Base-by-base conservation (phyloP, 768 basidiomycete species). In the Russula compacta region DNA sequence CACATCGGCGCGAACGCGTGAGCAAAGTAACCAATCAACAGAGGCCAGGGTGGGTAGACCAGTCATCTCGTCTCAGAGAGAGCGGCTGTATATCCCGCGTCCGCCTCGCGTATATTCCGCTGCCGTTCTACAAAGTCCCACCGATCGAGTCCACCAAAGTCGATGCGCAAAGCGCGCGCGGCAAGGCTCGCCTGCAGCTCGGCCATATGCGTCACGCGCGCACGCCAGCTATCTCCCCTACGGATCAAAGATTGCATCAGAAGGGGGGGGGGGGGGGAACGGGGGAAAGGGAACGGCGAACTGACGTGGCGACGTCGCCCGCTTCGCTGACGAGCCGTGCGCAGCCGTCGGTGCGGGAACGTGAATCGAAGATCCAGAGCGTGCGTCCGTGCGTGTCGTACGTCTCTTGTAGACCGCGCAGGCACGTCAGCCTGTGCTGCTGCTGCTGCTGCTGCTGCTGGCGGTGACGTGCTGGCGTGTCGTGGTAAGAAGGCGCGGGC, bases 141-240 rank as follows among this genome's bases (percentile, higher is more conserved):
- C 33, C 83, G 78, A 71, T 91, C 88, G 53, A 84, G 71, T 4
- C 87, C 89, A 42, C 86, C 86, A 68, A 92, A 91, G 68, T 85
- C 81, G 36, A 92, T 84, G 60, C 76, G 82, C 78, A 90, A 79
- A 8, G 78, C 79, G 17, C 79, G 79, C 19, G 75, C 75, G 4
- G 78, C 75, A 71, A 89, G 77, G 65, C 80, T 85, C 67, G 85
- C 81, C 67, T 89, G 88, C 40, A 91, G 75, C 71, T 90, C 88
- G 61, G 79, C 81, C 6, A 91, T 80, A 67, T 87, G 86, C 24
- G 83, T 75, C 2, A 78, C 85, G 50, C 83, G 77, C 11, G 85
- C 85, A 19, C 89, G 81, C 88, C 89, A 92, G 66, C 87, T 92
- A 68, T 92, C 89, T 21, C 82, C 89, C 39, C 89, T 92, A 69